Percentiles rank a stretch among this genome's conserved stretches.
phyloP scores from a whole-genome alignment of 129 eudicot genomes.

The Daucus carota region DH1_v3.0 NC_030381.2:35656001-35656500 shows the following conservation, averaged over 20 bases:
- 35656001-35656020: neutral
- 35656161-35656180: slow-evolving; percentile 94
- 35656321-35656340: slow-evolving; percentile 94
- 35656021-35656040: neutral
- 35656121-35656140: neutral
- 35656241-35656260: neutral
- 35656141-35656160: slow-evolving; percentile 91
- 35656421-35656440: slow-evolving; percentile 14
- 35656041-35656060: neutral
- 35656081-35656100: neutral
- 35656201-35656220: slow-evolving; percentile 97
- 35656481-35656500: neutral
- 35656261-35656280: neutral
- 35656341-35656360: slow-evolving; percentile 99
- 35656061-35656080: neutral
- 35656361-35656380: slow-evolving; percentile 96
- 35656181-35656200: slow-evolving; percentile 76
- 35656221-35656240: slow-evolving; percentile 33
- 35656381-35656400: slow-evolving; percentile 98
- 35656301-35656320: slow-evolving; percentile 26
- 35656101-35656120: neutral
- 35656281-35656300: slow-evolving; percentile 3
- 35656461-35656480: neutral
- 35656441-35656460: neutral
- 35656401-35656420: slow-evolving; percentile 46